Percentiles rank a stretch among this genome's conserved stretches.
These are phyloP conservation scores for Niveomyces coronatus DNA, from an alignment of 2,329 filamentous ascomycete species.

Conservation along the genomic window DNA sequence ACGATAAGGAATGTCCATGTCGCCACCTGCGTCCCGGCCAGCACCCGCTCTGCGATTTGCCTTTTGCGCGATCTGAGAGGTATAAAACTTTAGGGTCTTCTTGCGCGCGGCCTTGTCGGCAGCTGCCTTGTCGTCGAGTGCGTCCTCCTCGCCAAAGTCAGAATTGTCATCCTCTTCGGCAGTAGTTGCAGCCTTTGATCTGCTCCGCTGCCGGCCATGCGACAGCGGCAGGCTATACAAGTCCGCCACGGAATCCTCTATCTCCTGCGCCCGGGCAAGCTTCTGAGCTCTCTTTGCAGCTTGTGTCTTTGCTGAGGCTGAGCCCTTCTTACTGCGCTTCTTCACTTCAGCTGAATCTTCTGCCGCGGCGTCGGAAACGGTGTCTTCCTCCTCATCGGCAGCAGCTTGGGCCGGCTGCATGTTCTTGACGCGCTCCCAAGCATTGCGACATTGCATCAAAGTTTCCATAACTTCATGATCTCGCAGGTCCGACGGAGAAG, in stretches of 20 bases:
- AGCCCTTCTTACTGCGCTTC: slow-evolving; percentile 21
- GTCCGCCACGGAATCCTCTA: slow-evolving; percentile 61
- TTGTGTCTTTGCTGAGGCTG: slow-evolving; percentile 25
- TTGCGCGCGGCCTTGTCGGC: slow-evolving; percentile 84
- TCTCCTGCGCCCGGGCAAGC: slow-evolving; percentile 42
- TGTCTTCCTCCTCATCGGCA: slow-evolving; percentile 26
- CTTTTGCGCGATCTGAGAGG: slow-evolving; percentile 93
- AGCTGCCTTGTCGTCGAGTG: slow-evolving; percentile 65
- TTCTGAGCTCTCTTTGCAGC: slow-evolving; percentile 31
- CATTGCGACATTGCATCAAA: slow-evolving; percentile 64
- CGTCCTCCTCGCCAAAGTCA: slow-evolving; percentile 87
- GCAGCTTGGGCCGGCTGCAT: slow-evolving; percentile 40
- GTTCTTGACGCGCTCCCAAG: slow-evolving; percentile 67
- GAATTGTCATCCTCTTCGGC: slow-evolving; percentile 55
- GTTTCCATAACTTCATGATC: slow-evolving; percentile 88
- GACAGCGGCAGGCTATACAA: slow-evolving; percentile 52
- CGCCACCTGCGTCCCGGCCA: slow-evolving; percentile 65
- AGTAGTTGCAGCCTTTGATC: slow-evolving; percentile 16
- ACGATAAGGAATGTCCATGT: slow-evolving; percentile 75
- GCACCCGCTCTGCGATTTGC: slow-evolving; percentile 71
- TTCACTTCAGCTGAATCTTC: slow-evolving; percentile 6
- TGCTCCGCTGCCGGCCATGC: slow-evolving; percentile 30
- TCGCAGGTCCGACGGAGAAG: slow-evolving; percentile 69
- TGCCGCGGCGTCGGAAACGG: slow-evolving; percentile 15
- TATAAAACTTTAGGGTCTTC: slow-evolving; percentile 94